Evolutionary conservation across 2,329 filamentous ascomycete species (phyloP).

Genomic region (Piedraia hortae): DNA sequence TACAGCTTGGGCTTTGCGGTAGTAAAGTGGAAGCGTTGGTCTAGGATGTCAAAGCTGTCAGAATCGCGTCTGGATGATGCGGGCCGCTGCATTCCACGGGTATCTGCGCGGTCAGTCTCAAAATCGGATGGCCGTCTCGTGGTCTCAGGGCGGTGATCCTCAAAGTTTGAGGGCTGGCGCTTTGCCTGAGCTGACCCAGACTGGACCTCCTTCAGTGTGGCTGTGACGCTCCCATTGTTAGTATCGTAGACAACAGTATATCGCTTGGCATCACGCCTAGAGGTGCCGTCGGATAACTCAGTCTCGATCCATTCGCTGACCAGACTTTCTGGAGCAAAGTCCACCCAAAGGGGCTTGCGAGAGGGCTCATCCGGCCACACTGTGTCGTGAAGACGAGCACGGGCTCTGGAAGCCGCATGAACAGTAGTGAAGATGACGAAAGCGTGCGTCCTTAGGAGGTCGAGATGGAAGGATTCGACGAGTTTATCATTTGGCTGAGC

Average conservation of each 20-base stretch:
- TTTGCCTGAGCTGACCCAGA: not conserved
- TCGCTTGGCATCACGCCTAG: slow-evolving; percentile 18
- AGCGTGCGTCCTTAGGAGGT: slow-evolving; percentile 66
- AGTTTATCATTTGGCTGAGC: slow-evolving; percentile 15
- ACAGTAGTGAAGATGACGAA: slow-evolving; percentile 45
- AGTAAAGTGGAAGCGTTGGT: slow-evolving; percentile 32
- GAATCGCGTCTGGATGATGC: too few species aligned
- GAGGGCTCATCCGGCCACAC: slow-evolving; percentile 73
- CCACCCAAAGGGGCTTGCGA: slow-evolving; percentile 60
- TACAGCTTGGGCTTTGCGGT: slow-evolving; percentile 35
- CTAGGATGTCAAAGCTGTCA: slow-evolving; percentile 18
- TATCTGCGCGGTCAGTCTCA: slow-evolving; percentile 2
- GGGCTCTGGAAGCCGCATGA: slow-evolving; percentile 47
- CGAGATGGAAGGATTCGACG: slow-evolving; percentile 47
- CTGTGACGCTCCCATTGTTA: slow-evolving; percentile 11
- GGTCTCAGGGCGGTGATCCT: not conserved
- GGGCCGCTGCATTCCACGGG: slow-evolving; percentile 1
- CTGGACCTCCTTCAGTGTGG: not conserved
- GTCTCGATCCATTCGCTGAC: slow-evolving; percentile 43
- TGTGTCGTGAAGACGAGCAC: slow-evolving; percentile 44
- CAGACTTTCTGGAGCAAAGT: slow-evolving; percentile 59
- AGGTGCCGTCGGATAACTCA: slow-evolving; percentile 27
- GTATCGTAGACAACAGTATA: slow-evolving; percentile 47
- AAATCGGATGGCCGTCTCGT: slow-evolving; percentile 1
- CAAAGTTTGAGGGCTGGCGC: not conserved